Base-by-base conservation (phyloP, 768 basidiomycete genomes). In the Trametes cingulata region DNA sequence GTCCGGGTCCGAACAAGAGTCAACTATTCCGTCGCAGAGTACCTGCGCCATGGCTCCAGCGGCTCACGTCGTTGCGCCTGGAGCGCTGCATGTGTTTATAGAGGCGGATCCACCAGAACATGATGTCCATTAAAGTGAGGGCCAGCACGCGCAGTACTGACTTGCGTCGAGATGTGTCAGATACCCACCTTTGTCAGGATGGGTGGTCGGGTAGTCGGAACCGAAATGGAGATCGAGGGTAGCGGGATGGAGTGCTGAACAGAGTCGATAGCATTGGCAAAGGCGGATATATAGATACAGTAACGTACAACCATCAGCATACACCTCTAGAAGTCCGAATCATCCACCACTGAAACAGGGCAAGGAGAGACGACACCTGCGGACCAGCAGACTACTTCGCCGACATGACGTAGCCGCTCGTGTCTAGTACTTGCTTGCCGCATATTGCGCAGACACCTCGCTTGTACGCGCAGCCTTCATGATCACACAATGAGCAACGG, bases 391-490 rank as follows among this genome's bases (percentile, higher is more conserved):
- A 7, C 56, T 78, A 93, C 73, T 93, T 93, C 77, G 83, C 84
- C 22, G 90, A 91, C 91, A 94, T 94, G 51, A 82, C 83, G 71
- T 93, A 93, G 67, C 88, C 85, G 7, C 84, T 82, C 8, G 90
- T 94, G 72, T 94, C 91, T 27, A 93, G 79, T 59, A 94, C 90
- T 70, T 87, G 79, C 70, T 92, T 93, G 64, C 92, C 92, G 65
- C 92, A 94, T 76, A 93, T 93, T 46, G 90, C 84, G 67, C 92
- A 94, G 39, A 90, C 72, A 13, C 92, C 92, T 69, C 90, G 91
- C 79, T 88, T 92, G 75, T 88, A 93, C 20, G 91, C 92, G 71
- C 91, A 94, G 29, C 92, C 91, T 93, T 65, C 29, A 19, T 10
- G 53, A 62, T 36, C 39, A 25, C n/a, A 12, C 19, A 4, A 24